Evolutionary conservation across 495 filamentous ascomycete species (phyloP), one percentile per base, ranked within the genome.

Genomic region (Penicillium simplicissimum): DNA sequence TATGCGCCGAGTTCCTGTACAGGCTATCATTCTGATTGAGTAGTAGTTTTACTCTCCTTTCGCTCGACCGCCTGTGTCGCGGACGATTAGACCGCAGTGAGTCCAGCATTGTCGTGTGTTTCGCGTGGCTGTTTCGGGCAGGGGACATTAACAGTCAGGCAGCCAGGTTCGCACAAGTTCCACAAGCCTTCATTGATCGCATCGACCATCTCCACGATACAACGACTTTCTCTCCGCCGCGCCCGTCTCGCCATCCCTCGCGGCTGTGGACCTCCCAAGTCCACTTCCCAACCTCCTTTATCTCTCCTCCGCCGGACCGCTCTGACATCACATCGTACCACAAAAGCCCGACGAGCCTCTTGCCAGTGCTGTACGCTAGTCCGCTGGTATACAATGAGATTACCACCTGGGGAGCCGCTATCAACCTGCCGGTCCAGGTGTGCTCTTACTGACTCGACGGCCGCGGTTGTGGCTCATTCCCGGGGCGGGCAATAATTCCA

Each of bases 351-450:
- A 45, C 35, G 49, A 59, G 52, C 43, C 15, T 53, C 28, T 42
- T 25, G 19, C 37, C 49, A 58, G 33, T 40, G 31, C 51, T 47
- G 15, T 42, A 59, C 49, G 55, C 38, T 54, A 40, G 15, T 42
- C 60, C 51, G 55, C 38, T 48, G 68, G 64, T 70, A 66, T 67
- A 80, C 68, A 72, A 80, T 80, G 78, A 71, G 55, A 72, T 55
- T 62, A 63, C 66, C 61, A 76, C 48, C 57, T 49, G 60, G 55
- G 55, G 61, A 58, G 57, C 66, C 66, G 52, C 65, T 63, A 58
- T 73, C 60, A 57, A 69, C 71, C 69, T 75, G 61, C 71, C 71
- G 63, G 59, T 63, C 59, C 66, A 67, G 69, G 66, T 71, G 70
- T 55, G 55, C 59, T 65, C 58, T 60, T 55, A 28, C 42, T 35